A percentile compares a stretch with the other conserved stretches of the same genome.
These are phyloP conservation scores for Protostelium mycophagum DNA, from an alignment of 78 protist species.

Conservation along the genomic window DNA sequence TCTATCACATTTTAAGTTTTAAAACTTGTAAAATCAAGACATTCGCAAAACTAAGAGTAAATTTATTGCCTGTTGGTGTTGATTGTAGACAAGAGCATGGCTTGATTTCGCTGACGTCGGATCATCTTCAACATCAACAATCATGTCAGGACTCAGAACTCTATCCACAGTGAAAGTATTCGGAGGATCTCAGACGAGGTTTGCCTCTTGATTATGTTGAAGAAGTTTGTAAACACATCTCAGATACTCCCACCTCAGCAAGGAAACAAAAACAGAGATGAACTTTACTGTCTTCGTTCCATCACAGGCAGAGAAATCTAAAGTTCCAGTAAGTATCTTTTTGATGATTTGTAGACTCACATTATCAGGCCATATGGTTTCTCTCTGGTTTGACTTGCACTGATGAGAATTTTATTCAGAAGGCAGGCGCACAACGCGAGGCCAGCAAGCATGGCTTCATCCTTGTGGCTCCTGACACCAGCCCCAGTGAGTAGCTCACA, in stretches of 20 bases:
- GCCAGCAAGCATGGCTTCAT: slow-evolving; percentile 52
- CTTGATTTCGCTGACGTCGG: too few species aligned
- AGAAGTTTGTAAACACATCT: not conserved
- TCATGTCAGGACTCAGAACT: not conserved
- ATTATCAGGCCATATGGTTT: slow-evolving; percentile 28
- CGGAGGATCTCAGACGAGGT: not conserved
- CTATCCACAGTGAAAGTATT: not conserved
- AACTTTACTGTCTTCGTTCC: not conserved
- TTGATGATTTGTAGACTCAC: not conserved
- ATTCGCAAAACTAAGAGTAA: too few species aligned
- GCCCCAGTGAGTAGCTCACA: slow-evolving; percentile 46
- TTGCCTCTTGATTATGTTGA: not conserved
- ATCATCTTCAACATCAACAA: too few species aligned
- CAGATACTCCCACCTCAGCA: slow-evolving; percentile 1
- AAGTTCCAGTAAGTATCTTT: not conserved
- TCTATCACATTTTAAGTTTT: too few species aligned
- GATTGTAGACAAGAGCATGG: too few species aligned
- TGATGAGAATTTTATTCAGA: slow-evolving; percentile 80
- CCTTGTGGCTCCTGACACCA: slow-evolving; percentile 84
- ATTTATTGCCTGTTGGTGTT: too few species aligned
- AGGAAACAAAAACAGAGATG: not conserved
- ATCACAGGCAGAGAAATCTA: not conserved
- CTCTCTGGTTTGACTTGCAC: slow-evolving; percentile 84
- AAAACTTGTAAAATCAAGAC: too few species aligned
- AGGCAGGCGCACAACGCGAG: slow-evolving; percentile 65